phyloP scores from a whole-genome alignment of 2,329 filamentous ascomycete species.

The Fusarium liriodendri region DNA sequence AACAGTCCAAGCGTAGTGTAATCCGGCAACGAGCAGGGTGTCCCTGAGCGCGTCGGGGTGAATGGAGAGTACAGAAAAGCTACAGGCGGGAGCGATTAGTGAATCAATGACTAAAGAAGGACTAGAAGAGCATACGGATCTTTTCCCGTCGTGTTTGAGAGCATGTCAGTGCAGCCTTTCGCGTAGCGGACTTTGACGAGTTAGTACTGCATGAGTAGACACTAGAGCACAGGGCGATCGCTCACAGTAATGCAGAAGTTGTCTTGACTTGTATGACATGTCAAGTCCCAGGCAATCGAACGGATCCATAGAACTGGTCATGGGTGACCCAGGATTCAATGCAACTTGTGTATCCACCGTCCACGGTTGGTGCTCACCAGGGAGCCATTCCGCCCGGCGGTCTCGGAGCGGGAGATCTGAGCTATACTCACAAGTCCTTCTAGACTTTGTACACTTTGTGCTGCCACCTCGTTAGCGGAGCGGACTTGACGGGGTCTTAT shows the following conservation, averaged over 20 bases:
- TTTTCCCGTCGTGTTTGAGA: conserved; percentile 9
- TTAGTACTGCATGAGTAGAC: background rate
- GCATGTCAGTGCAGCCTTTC: conserved; percentile 3
- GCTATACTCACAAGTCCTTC: conserved; percentile 28
- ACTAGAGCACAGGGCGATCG: background rate
- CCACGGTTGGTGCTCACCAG: conserved; percentile 41
- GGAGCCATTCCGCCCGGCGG: conserved; percentile 27
- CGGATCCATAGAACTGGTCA: conserved; percentile 20
- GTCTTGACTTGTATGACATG: conserved; percentile 40
- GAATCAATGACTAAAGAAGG: accelerated
- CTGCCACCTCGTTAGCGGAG: conserved; percentile 13
- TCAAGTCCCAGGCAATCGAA: conserved; percentile 36
- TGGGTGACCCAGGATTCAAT: background rate
- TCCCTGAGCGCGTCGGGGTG: conserved; percentile 35
- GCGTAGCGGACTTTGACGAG: conserved; percentile 28
- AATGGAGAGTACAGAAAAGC: conserved; percentile 27
- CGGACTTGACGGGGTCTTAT: background rate
- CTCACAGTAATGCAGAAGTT: conserved; percentile 41
- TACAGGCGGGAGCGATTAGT: background rate
- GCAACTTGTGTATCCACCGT: background rate
- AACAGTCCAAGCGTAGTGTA: conserved; percentile 40
- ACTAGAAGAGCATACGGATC: conserved; percentile 1
- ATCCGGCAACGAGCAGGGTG: conserved; percentile 31
- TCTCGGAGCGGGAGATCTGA: conserved; percentile 37
- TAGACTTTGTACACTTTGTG: conserved; percentile 21